Conservation (phyloP, 164 flowering plant species). For the Amborella trichopoda region DNA sequence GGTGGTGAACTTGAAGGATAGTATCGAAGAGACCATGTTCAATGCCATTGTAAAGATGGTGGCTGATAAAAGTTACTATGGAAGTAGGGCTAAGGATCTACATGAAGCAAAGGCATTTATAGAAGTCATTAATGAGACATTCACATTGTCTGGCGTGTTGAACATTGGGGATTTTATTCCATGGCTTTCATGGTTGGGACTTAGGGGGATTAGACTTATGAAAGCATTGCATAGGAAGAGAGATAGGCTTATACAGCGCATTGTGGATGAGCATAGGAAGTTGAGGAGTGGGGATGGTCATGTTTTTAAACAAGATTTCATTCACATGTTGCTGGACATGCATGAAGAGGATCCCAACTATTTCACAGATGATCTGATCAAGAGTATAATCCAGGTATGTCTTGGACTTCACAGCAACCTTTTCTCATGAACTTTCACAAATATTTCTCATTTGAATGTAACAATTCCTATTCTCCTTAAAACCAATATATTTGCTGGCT, state of each 20-base stretch:
- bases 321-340: too few relatives aligned
- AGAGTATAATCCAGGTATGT: too few relatives aligned
- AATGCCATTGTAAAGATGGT: conserved; percentile 70
- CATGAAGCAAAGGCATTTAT: conserved; percentile 47
- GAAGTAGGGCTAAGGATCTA: conserved; percentile 13
- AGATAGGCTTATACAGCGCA: conserved; percentile 34
- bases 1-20: conserved; percentile 25
- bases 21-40: conserved; percentile 33
- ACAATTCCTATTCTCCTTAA: too few relatives aligned
- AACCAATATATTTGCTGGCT: too few relatives aligned
- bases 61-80: conserved; percentile 50
- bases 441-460: too few relatives aligned
- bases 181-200: conserved; percentile 24
- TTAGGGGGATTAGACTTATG: conserved; percentile 40
- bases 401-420: too few relatives aligned
- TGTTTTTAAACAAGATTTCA: too few relatives aligned
- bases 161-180: conserved; percentile 42
- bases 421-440: too few relatives aligned
- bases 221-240: conserved; percentile 30
- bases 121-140: conserved; percentile 33
- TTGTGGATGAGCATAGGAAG: conserved; percentile 30
- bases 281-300: conserved; percentile 13
- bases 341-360: too few relatives aligned
- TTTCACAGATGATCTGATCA: too few relatives aligned
- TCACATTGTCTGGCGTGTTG: conserved; percentile 29